Percentiles rank a stretch among this genome's conserved stretches.
Conservation (phyloP, 768 basidiomycete genomes). For the Filobasidium floriforme region DNA sequence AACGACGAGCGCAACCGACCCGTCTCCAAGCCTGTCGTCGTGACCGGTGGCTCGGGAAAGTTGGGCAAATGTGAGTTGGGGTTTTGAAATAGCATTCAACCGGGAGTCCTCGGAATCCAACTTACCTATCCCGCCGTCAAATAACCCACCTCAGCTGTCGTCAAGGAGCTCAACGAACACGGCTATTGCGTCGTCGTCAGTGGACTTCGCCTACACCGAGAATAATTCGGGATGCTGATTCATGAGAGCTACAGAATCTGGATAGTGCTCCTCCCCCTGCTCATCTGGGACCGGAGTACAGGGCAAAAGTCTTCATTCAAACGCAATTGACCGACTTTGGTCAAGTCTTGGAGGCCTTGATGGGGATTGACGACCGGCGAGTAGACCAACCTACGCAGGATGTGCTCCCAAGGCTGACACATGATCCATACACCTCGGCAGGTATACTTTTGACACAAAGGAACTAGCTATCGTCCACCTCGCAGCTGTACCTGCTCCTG, state of each 20-base stretch:
- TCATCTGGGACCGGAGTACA: background rate
- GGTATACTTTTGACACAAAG: background rate
- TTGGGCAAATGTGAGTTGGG: background rate
- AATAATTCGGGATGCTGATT: no score
- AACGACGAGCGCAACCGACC: background rate
- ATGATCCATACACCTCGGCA: background rate
- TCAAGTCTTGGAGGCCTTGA: conserved; percentile 4
- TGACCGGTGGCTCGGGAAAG: conserved; percentile 6
- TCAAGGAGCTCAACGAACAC: conserved; percentile 7
- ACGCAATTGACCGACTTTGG: conserved; percentile 6
- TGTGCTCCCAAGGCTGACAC: background rate
- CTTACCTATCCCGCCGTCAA: no score
- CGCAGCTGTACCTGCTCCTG: conserved; percentile 20
- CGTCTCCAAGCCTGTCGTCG: background rate
- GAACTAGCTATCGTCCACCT: conserved; percentile 20
- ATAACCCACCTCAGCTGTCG: background rate
- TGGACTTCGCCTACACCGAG: no score
- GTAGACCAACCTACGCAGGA: background rate
- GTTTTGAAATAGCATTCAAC: background rate
- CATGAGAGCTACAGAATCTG: background rate
- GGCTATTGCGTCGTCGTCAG: conserved; percentile 5
- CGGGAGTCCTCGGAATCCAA: background rate
- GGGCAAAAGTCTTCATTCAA: conserved; percentile 5
- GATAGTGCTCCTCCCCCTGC: conserved; percentile 3
- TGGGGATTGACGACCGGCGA: conserved; percentile 8